These are phyloP conservation scores for Sclerotinia subarctica DNA, from an alignment of 2,329 filamentous ascomycete genomes.

Conservation along the genomic window DNA sequence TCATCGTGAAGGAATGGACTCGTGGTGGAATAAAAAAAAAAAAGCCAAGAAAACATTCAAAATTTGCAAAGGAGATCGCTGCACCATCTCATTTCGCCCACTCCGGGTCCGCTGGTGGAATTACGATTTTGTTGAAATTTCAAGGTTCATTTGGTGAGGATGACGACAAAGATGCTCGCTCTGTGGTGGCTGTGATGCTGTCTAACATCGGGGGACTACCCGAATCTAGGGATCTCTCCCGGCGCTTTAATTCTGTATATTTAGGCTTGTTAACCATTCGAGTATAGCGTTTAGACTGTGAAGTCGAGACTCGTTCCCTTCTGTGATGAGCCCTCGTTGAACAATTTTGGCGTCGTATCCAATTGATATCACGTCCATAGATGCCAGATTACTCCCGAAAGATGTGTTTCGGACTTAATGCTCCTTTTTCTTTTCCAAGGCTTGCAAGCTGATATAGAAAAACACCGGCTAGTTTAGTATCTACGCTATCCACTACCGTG, in stretches of 20 bases:
- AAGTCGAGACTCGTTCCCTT: constrained; percentile 3
- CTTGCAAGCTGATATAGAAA: background rate
- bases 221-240: constrained; percentile 2
- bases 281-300: constrained; percentile 1
- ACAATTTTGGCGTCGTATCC: background rate
- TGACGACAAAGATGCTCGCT: constrained; percentile 12
- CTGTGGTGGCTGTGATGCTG: constrained; percentile 1
- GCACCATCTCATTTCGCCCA: constrained; percentile 5
- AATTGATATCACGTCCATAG: background rate
- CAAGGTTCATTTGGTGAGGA: constrained; percentile 12
- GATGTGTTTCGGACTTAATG: background rate
- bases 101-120: background rate
- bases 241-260: background rate
- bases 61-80: constrained; percentile 7
- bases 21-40: background rate
- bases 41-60: background rate
- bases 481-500: constrained; percentile 10
- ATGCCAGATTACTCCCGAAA: background rate
- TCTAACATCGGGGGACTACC: constrained; percentile 16
- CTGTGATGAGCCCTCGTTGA: constrained; percentile 1
- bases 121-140: background rate
- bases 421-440: background rate
- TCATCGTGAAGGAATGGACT: background rate
- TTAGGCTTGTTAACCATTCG: background rate
- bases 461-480: background rate